Percentiles rank a stretch among this genome's conserved stretches.
phyloP scores from a whole-genome alignment of 2,329 filamentous ascomycete genomes.

The Zymoseptoria passerinii region DNA sequence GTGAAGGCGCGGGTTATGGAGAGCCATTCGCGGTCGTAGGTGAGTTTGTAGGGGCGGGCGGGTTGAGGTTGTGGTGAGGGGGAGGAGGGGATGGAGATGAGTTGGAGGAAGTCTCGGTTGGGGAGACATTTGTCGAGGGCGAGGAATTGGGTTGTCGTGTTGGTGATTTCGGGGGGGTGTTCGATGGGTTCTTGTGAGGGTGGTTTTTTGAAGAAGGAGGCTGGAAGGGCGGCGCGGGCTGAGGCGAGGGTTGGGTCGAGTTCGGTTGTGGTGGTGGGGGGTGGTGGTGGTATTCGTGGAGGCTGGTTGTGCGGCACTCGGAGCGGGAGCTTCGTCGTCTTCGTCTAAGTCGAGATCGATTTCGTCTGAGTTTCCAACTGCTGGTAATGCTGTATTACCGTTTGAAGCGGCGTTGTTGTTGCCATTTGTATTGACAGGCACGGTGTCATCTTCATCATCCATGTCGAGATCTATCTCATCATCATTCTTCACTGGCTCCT shows the following conservation, averaged over 20 bases:
- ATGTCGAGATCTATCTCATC: constrained; percentile 57
- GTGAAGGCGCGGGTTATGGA: constrained; percentile 83
- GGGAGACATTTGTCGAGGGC: constrained; percentile 87
- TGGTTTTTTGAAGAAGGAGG: constrained; percentile 59
- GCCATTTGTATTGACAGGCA: constrained; percentile 13
- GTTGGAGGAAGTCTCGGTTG: constrained; percentile 70
- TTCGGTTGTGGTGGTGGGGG: neutral
- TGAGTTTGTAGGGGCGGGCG: constrained; percentile 49
- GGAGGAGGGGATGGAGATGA: constrained; percentile 50
- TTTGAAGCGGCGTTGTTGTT: neutral
- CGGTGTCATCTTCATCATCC: constrained; percentile 25
- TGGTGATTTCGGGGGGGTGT: constrained; percentile 64
- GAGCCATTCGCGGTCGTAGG: constrained; percentile 92
- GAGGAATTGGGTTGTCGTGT: constrained; percentile 73
- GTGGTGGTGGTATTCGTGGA: neutral
- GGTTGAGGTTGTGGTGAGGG: constrained; percentile 21
- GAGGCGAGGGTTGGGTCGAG: constrained; percentile 6
- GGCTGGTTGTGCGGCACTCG: neutral
- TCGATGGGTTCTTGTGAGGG: constrained; percentile 45
- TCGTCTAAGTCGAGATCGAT: constrained; percentile 33
- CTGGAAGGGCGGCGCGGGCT: constrained; percentile 61
- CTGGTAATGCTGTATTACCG: neutral
- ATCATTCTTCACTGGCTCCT: constrained; percentile 39
- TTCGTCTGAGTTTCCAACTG: constrained; percentile 33
- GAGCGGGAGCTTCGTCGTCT: constrained; percentile 15